Percentiles rank a stretch among this genome's conserved stretches.
These are phyloP conservation scores for Sanghuangporus weigelae DNA, from an alignment of 1,284 basidiomycete genomes.

Conservation along the genomic window DNA sequence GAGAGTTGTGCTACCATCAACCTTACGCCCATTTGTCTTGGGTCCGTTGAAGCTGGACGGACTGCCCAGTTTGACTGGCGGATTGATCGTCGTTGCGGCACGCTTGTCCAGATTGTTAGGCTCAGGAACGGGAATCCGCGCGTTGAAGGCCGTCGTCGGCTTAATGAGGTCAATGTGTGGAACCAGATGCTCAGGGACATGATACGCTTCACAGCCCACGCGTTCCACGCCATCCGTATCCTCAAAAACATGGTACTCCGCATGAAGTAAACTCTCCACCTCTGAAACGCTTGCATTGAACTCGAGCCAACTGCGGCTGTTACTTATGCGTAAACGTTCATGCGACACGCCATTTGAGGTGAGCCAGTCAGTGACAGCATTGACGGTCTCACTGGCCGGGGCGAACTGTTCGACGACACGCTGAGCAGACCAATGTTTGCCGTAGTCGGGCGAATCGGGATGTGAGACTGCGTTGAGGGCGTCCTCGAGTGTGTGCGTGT, in stretches of 20 bases:
- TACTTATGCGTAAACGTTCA: conserved; percentile 28
- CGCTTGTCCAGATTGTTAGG: not conserved
- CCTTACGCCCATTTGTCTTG: conserved; percentile 17
- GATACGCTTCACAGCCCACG: conserved; percentile 31
- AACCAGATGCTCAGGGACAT: conserved; percentile 33
- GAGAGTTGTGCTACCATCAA: conserved; percentile 13
- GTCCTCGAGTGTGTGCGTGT: conserved; percentile 33
- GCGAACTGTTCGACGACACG: conserved; percentile 35
- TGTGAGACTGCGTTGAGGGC: conserved; percentile 32
- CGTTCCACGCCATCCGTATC: conserved; percentile 36
- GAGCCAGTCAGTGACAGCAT: conserved; percentile 36
- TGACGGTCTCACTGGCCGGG: conserved; percentile 33
- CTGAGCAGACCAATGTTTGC: conserved; percentile 32
- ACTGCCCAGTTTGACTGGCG: conserved; percentile 13
- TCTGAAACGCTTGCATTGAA: conserved; percentile 35
- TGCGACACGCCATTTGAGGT: conserved; percentile 29
- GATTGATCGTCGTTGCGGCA: not conserved
- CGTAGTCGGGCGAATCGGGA: conserved; percentile 32
- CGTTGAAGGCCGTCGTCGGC: conserved; percentile 39
- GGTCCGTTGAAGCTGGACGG: conserved; percentile 17
- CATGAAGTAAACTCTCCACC: conserved; percentile 33
- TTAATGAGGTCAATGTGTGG: conserved; percentile 40
- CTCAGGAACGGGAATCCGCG: conserved; percentile 17
- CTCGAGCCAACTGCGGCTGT: conserved; percentile 38
- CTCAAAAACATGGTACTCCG: conserved; percentile 35